These are phyloP conservation scores for Lipomyces yamadae DNA, from an alignment of 805 yeast genomes.

Conservation along the genomic window DNA sequence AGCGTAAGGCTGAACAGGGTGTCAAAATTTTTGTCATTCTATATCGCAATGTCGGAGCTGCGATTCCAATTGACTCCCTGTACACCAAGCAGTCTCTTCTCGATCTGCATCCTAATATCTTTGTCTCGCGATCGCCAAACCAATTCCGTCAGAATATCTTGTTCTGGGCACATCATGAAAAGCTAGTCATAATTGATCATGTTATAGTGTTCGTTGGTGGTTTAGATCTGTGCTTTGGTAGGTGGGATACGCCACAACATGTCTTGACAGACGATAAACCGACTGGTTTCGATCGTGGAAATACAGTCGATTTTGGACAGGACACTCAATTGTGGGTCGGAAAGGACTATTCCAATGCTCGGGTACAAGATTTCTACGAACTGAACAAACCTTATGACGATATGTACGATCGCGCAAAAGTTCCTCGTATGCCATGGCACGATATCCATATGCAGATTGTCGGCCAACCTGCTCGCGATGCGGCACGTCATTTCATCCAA, in stretches of 20 bases:
- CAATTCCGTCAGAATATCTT: conserved; percentile 90
- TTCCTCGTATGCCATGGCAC: conserved; percentile 99
- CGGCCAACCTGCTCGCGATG: conserved; percentile 92
- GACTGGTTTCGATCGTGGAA: conserved; percentile 37
- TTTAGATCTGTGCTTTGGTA: conserved; percentile 90
- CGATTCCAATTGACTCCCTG: conserved; percentile 89
- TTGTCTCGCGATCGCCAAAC: conserved; percentile 92
- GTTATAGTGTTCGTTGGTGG: conserved; percentile 93
- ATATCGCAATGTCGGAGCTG: conserved; percentile 90
- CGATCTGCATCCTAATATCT: conserved; percentile 82
- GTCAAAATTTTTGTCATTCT: conserved; percentile 90
- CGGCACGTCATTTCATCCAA: conserved; percentile 93
- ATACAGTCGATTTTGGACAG: conserved; percentile 45
- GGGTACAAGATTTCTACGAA: conserved; percentile 82
- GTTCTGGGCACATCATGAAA: conserved; percentile 99
- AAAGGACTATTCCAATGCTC: conserved; percentile 94
- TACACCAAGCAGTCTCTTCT: conserved; percentile 94
- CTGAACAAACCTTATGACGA: conserved; percentile 87
- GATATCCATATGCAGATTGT: conserved; percentile 95
- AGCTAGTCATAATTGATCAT: conserved; percentile 82
- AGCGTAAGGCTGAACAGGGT: conserved; percentile 90
- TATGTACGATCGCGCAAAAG: conserved; percentile 78
- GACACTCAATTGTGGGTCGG: conserved; percentile 85
- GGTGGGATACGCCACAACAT: conserved; percentile 97
- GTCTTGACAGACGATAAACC: conserved; percentile 73